phyloP scores from a whole-genome alignment of 73 alveolate species.

The Paramecium sonneborni region DNA sequence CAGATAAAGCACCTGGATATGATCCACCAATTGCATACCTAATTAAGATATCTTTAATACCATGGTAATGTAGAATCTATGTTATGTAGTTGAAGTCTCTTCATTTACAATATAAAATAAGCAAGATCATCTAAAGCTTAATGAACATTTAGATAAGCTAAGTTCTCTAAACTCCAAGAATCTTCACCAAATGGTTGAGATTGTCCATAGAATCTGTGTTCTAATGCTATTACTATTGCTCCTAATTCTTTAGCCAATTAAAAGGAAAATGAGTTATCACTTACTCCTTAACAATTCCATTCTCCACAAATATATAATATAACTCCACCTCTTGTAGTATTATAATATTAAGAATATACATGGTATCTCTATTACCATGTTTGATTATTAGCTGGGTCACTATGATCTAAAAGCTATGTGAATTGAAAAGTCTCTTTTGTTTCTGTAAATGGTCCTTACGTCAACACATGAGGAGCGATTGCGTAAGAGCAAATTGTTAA shows the following conservation, averaged over 20 bases:
- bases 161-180: slow-evolving; percentile 65
- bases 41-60: neutral
- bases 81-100: slow-evolving; percentile 55
- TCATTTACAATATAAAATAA: slow-evolving; percentile 53
- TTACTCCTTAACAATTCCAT: slow-evolving; percentile 71
- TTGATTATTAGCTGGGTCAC: slow-evolving; percentile 59
- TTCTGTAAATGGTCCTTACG: slow-evolving; percentile 20
- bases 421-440: neutral
- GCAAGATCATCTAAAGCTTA: slow-evolving; percentile 77
- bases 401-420: slow-evolving; percentile 63
- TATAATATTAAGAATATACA: slow-evolving; percentile 66
- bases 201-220: slow-evolving; percentile 82
- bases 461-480: slow-evolving; percentile 27
- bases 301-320: slow-evolving; percentile 82
- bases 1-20: slow-evolving; percentile 83
- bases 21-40: slow-evolving; percentile 74
- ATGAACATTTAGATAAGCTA: slow-evolving; percentile 67
- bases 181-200: slow-evolving; percentile 72
- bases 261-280: slow-evolving; percentile 50
- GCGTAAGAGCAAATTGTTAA: slow-evolving; percentile 42
- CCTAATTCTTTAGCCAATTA: slow-evolving; percentile 67
- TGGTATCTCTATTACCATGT: slow-evolving; percentile 72
- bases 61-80: slow-evolving; percentile 65
- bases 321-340: slow-evolving; percentile 55
- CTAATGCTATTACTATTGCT: slow-evolving; percentile 68